These are phyloP conservation scores for Serendipita sp. DNA, from an alignment of 768 basidiomycete species.

Conservation along the genomic window DNA sequence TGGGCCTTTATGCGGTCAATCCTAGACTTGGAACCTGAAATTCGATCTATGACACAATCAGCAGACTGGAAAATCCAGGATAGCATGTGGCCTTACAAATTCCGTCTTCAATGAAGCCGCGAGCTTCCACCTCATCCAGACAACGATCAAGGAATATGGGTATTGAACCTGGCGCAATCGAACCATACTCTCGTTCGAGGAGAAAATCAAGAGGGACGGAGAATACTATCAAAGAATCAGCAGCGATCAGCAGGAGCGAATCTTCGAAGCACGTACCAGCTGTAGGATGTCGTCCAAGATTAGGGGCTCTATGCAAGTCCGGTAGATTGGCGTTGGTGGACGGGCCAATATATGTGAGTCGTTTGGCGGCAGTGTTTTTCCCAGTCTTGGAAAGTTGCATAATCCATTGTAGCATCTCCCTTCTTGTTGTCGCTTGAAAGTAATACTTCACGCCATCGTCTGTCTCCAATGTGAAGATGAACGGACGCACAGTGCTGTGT, in stretches of 20 bases:
- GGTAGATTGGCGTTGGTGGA: conserved; percentile 57
- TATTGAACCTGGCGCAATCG: conserved; percentile 39
- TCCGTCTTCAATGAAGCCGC: conserved; percentile 67
- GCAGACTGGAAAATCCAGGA: not conserved
- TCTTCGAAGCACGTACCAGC: conserved; percentile 37
- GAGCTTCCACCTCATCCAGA: conserved; percentile 52
- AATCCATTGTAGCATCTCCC: conserved; percentile 66
- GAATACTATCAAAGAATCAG: conserved; percentile 33
- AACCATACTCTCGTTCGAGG: conserved; percentile 45
- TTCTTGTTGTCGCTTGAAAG: conserved; percentile 53
- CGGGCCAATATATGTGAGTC: conserved; percentile 65
- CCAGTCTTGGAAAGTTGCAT: conserved; percentile 57
- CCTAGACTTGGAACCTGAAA: conserved; percentile 59
- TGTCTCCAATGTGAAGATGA: conserved; percentile 66
- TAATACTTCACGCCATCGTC: conserved; percentile 79
- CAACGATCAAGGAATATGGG: conserved; percentile 53
- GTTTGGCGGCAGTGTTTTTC: conserved; percentile 56
- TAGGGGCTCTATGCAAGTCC: conserved; percentile 51
- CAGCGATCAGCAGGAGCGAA: conserved; percentile 9
- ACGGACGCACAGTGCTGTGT: conserved; percentile 69
- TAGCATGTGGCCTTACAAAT: conserved; percentile 42
- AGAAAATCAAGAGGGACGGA: conserved; percentile 61
- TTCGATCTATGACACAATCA: conserved; percentile 40
- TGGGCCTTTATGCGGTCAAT: conserved; percentile 56
- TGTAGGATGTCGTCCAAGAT: conserved; percentile 51